Percentiles rank a stretch among this genome's conserved stretches.
Conservation (phyloP, 805 yeast genomes). For the Lipomyces starkeyi region DNA sequence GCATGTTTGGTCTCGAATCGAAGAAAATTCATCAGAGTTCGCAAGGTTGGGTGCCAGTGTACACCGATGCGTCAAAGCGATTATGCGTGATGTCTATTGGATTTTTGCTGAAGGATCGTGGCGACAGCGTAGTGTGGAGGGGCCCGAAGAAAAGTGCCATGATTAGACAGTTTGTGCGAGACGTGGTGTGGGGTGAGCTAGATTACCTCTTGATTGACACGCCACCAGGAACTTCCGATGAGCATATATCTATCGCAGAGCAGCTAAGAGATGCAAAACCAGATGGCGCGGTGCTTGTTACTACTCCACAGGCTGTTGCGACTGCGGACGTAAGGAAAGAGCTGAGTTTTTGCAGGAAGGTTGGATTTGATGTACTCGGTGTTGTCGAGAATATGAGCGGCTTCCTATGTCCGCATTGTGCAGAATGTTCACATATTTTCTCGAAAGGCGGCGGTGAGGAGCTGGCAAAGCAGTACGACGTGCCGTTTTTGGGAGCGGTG, state of each 20-base stretch:
- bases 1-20: slow-evolving; percentile 91
- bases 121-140: slow-evolving; percentile 94
- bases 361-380: slow-evolving; percentile 78
- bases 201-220: slow-evolving; percentile 89
- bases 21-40: slow-evolving; percentile 79
- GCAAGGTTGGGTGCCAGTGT: slow-evolving; percentile 93
- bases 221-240: slow-evolving; percentile 99
- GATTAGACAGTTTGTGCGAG: slow-evolving; percentile 90
- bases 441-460: slow-evolving; percentile 89
- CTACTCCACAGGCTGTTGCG: slow-evolving; percentile 94
- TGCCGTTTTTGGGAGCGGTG: slow-evolving; percentile 80
- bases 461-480: slow-evolving; percentile 64
- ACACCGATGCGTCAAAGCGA: slow-evolving; percentile 50
- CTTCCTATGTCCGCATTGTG: slow-evolving; percentile 90
- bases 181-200: slow-evolving; percentile 85
- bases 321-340: slow-evolving; percentile 95
- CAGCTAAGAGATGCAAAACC: slow-evolving; percentile 70
- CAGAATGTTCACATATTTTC: slow-evolving; percentile 85
- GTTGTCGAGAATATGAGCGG: slow-evolving; percentile 97
- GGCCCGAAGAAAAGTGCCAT: slow-evolving; percentile 98
- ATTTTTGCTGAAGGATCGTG: slow-evolving; percentile 79
- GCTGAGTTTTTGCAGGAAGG: slow-evolving; percentile 88
- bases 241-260: slow-evolving; percentile 95
- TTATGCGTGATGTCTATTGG: slow-evolving; percentile 86
- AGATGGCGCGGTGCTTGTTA: slow-evolving; percentile 93